These are phyloP conservation scores for Fusarium falciforme DNA, from an alignment of 2,329 filamentous ascomycete genomes.

Conservation along the genomic window DNA sequence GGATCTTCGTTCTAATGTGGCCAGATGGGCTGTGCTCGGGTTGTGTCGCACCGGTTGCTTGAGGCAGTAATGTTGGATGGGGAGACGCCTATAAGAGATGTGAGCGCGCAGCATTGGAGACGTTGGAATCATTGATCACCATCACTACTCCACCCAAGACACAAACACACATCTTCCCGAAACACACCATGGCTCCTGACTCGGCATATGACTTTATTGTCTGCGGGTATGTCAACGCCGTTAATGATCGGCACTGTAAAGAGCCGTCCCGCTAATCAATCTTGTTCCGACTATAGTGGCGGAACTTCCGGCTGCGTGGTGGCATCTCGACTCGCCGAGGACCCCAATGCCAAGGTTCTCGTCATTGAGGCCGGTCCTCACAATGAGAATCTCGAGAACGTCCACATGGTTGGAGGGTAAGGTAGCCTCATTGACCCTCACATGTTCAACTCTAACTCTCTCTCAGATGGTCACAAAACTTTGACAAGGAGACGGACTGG, in stretches of 20 bases:
- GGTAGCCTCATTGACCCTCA: constrained; percentile 12
- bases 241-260: background rate
- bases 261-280: constrained; percentile 11
- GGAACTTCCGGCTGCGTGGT: constrained; percentile 53
- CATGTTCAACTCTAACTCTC: too few species aligned
- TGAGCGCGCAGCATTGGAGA: background rate
- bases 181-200: constrained; percentile 34
- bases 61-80: background rate
- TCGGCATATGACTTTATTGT: constrained; percentile 49
- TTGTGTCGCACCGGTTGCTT: background rate
- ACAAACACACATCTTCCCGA: background rate
- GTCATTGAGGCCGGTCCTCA: constrained; percentile 54
- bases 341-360: constrained; percentile 44
- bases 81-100: constrained; percentile 17
- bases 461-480: constrained; percentile 56
- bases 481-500: constrained; percentile 63
- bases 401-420: constrained; percentile 63
- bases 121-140: background rate
- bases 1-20: constrained; percentile 8
- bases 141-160: background rate
- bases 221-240: constrained; percentile 45
- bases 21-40: background rate
- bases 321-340: constrained; percentile 52
- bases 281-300: constrained; percentile 37
- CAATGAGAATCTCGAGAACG: constrained; percentile 58